phyloP scores from a whole-genome alignment of 306 rosid genomes.

The Mimosa pudica region DNA sequence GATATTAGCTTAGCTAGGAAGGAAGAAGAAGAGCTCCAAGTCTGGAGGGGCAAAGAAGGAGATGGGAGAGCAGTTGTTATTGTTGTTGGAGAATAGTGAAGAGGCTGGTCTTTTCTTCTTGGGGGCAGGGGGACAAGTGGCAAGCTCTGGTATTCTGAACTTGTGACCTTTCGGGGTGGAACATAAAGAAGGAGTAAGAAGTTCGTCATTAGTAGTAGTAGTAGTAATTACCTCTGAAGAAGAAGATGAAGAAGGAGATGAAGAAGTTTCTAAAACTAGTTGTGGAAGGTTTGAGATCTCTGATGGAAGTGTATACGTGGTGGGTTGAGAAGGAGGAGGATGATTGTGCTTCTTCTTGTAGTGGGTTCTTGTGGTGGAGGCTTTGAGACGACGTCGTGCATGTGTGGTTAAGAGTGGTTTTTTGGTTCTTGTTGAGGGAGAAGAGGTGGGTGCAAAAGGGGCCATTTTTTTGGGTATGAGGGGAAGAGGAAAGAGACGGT shows the following conservation, averaged over 20 bases:
- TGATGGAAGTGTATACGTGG: neutral
- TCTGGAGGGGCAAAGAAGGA: conserved; percentile 95
- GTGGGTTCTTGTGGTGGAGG: conserved; percentile 14
- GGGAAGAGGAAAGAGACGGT: neutral
- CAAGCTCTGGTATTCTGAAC: conserved; percentile 72
- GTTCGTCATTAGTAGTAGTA: conserved; percentile 22
- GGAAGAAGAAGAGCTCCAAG: conserved; percentile 80
- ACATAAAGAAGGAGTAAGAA: conserved; percentile 30
- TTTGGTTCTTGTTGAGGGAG: neutral
- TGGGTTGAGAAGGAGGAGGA: conserved; percentile 23
- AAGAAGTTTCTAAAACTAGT: neutral
- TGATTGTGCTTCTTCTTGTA: neutral
- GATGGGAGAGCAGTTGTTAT: conserved; percentile 58
- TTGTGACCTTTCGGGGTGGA: conserved; percentile 86
- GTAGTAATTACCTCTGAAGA: conserved; percentile 43
- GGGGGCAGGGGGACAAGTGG: conserved; percentile 90
- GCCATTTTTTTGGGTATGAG: neutral
- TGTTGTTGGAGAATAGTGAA: conserved; percentile 52
- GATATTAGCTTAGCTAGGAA: conserved; percentile 45
- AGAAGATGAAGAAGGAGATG: neutral
- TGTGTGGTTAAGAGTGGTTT: neutral
- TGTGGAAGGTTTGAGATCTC: neutral
- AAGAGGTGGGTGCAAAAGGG: neutral
- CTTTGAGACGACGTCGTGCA: neutral
- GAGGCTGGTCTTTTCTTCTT: conserved; percentile 77